Evolutionary conservation across 2,329 filamentous ascomycete genomes (phyloP).

Genomic region (Apiospora arundinis): DNA sequence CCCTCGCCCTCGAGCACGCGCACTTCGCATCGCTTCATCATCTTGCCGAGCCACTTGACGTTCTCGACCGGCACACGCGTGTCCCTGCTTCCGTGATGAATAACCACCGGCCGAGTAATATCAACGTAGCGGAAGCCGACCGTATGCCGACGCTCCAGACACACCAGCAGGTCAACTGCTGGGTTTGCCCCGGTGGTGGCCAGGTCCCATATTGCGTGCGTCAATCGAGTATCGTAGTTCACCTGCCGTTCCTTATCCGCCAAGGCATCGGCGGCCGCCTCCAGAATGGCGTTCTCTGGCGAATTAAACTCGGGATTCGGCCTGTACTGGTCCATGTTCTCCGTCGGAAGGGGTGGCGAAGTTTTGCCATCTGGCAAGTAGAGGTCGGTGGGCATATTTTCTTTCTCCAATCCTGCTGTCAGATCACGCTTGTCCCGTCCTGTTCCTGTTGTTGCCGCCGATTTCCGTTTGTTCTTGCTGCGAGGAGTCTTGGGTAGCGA

Average conservation of each 20-base stretch:
- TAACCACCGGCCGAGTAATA: conserved; percentile 87
- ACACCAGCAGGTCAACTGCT: conserved; percentile 90
- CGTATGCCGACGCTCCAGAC: conserved; percentile 85
- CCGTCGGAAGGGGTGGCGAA: conserved; percentile 42
- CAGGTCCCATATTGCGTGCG: conserved; percentile 92
- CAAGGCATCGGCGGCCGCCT: conserved; percentile 64
- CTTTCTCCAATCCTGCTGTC: conserved; percentile 54
- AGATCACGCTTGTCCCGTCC: conserved; percentile 42
- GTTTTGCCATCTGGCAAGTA: not conserved
- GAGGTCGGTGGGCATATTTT: conserved; percentile 46
- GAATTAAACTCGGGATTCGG: conserved; percentile 35
- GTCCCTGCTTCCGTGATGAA: conserved; percentile 92
- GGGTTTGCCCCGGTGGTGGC: conserved; percentile 92
- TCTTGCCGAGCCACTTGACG: conserved; percentile 90
- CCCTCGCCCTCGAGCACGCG: conserved; percentile 89
- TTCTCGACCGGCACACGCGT: conserved; percentile 94
- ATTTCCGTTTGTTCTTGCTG: conserved; percentile 66
- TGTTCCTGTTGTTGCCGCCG: conserved; percentile 47
- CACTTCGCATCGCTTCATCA: conserved; percentile 93
- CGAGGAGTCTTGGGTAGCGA: conserved; percentile 71
- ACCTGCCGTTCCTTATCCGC: conserved; percentile 75
- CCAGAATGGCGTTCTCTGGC: conserved; percentile 45
- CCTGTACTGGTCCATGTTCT: conserved; percentile 57
- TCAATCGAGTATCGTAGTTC: conserved; percentile 83
- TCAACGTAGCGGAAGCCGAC: conserved; percentile 98